Evolutionary conservation across 73 alveolate species (phyloP).

Genomic region (Symbiodinium natans): DNA sequence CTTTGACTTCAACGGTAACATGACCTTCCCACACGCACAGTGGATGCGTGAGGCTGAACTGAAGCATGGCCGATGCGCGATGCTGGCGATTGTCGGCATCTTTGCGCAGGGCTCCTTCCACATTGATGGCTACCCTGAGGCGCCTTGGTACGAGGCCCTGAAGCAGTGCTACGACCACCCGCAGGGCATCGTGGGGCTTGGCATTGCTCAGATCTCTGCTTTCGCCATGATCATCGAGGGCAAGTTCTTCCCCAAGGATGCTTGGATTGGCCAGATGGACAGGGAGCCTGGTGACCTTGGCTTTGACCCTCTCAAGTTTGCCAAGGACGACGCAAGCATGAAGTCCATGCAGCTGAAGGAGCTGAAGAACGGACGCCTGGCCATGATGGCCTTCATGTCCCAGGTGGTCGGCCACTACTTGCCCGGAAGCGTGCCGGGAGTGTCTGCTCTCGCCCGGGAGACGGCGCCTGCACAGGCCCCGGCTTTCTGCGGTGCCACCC

Average conservation of each 20-base stretch:
- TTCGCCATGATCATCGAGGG: conserved; percentile 80
- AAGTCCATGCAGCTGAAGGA: conserved; percentile 86
- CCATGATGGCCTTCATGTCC: conserved; percentile 90
- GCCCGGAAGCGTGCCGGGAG: conserved; percentile 92
- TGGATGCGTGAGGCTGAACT: conserved; percentile 90
- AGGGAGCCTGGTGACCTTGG: conserved; percentile 92
- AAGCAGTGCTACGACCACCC: conserved; percentile 87
- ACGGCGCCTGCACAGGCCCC: conserved; percentile 22
- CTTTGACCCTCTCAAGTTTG: conserved; percentile 78
- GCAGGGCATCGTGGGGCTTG: conserved; percentile 83
- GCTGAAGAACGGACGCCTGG: conserved; percentile 84
- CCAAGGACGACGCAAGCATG: conserved; percentile 73
- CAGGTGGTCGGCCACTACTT: conserved; percentile 54
- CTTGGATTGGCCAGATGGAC: conserved; percentile 92
- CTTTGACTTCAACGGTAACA: conserved; percentile 90
- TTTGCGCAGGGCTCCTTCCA: conserved; percentile 57
- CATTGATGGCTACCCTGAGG: conserved; percentile 88
- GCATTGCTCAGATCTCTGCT: conserved; percentile 89
- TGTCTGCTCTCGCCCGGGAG: conserved; percentile 83
- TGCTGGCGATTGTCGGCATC: conserved; percentile 86
- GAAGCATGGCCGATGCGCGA: conserved; percentile 87
- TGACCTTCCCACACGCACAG: conserved; percentile 87
- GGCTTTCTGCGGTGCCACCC: conserved; percentile 75
- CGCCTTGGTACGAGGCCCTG: conserved; percentile 92
- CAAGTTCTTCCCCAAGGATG: conserved; percentile 63